Evolutionary conservation across 371 early-diverging fungal genomes (phyloP).

Genomic region (Mucor racemosus): DNA sequence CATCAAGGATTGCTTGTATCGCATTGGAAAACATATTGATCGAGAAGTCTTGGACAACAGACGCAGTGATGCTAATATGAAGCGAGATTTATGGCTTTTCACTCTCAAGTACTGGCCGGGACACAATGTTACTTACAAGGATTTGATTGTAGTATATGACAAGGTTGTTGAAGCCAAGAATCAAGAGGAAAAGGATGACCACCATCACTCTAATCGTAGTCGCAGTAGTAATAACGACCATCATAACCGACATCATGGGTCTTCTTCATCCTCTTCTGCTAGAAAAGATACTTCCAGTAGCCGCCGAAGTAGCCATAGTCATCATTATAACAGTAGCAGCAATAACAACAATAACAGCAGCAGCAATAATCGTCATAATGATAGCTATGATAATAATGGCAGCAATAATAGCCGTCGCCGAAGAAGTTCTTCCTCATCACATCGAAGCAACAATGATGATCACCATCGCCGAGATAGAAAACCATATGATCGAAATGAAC

Average conservation of each 20-base stretch:
- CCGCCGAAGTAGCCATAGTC: conserved; percentile 9
- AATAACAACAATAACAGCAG: not conserved
- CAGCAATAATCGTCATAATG: not conserved
- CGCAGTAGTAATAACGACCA: not conserved
- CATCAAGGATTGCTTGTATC: conserved; percentile 62
- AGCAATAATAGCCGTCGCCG: conserved; percentile 1
- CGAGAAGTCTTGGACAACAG: conserved; percentile 23
- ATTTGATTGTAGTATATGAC: conserved; percentile 61
- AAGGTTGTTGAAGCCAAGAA: conserved; percentile 32
- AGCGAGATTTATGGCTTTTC: conserved; percentile 63
- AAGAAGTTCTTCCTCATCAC: conserved; percentile 15
- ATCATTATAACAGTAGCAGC: not conserved
- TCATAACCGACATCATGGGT: conserved; percentile 1
- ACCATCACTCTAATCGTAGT: not conserved
- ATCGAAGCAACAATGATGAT: conserved; percentile 13
- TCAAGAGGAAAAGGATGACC: not conserved
- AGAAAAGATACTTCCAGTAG: not conserved
- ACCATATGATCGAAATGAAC: not conserved
- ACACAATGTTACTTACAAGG: conserved; percentile 47
- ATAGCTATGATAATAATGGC: not conserved
- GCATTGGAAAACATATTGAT: conserved; percentile 68
- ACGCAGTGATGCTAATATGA: conserved; percentile 14
- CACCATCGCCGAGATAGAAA: conserved; percentile 16
- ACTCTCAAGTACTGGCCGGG: conserved; percentile 70
- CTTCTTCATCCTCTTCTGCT: not conserved